A percentile compares a stretch with the other conserved stretches of the same genome.
Evolutionary conservation across 805 yeast species (phyloP).

Genomic region (Saturnispora quitensis): DNA sequence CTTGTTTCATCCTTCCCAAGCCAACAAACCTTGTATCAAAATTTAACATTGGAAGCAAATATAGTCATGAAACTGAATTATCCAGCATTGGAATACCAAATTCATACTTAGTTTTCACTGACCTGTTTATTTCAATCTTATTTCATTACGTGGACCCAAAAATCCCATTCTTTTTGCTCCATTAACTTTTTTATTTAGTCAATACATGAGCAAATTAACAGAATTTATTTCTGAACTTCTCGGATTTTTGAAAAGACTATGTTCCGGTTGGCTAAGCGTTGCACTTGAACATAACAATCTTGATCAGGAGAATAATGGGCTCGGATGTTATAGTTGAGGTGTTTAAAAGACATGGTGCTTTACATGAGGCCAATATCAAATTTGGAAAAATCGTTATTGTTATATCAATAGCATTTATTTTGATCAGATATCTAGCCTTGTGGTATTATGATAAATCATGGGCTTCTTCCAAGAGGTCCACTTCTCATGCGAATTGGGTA

Average conservation of each 20-base stretch:
- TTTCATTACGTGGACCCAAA: no score
- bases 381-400: constrained; percentile 49
- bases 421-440: constrained; percentile 28
- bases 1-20: no score
- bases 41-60: no score
- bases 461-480: constrained; percentile 32
- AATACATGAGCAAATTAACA: not conserved
- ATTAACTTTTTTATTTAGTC: no score
- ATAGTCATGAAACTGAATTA: no score
- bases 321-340: constrained; percentile 3
- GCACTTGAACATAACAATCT: not conserved
- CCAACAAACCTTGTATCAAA: no score
- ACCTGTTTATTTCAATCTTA: no score
- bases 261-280: not conserved
- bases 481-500: constrained; percentile 14
- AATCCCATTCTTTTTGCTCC: no score
- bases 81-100: no score
- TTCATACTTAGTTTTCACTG: no score
- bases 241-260: not conserved
- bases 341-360: constrained; percentile 38
- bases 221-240: not conserved
- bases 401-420: constrained; percentile 33
- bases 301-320: not conserved
- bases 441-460: constrained; percentile 28
- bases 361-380: constrained; percentile 48